A percentile compares a stretch with the other conserved stretches of the same genome.
These are phyloP conservation scores for Endoconidiophora laricicola DNA, from an alignment of 2,329 filamentous ascomycete genomes.

Conservation along the genomic window DNA sequence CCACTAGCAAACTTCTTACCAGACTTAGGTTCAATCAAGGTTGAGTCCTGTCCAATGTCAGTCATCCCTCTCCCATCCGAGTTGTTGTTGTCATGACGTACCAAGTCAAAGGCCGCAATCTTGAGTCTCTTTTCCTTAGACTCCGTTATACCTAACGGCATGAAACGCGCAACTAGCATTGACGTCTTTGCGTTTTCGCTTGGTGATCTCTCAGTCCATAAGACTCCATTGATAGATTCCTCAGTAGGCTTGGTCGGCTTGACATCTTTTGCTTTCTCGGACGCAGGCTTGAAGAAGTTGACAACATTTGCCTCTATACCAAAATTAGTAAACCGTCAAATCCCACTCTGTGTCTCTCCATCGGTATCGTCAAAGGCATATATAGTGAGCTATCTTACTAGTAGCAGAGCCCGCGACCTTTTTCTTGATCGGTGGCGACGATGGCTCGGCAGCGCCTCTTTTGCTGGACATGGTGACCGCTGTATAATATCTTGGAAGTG, in stretches of 20 bases:
- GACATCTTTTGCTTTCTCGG: conserved; percentile 61
- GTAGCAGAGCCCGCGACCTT: conserved; percentile 4
- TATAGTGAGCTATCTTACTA: not conserved
- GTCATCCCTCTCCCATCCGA: not conserved
- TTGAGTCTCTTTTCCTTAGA: conserved; percentile 28
- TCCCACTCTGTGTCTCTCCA: too few species aligned
- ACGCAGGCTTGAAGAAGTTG: conserved; percentile 76
- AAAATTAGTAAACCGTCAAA: too few species aligned
- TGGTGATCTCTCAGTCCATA: conserved; percentile 50
- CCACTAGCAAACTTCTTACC: conserved; percentile 61
- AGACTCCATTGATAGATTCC: not conserved
- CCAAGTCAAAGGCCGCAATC: conserved; percentile 56
- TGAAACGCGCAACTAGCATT: conserved; percentile 60
- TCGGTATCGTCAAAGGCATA: too few species aligned
- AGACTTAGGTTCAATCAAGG: conserved; percentile 62
- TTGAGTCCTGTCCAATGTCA: conserved; percentile 50
- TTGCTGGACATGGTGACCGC: conserved; percentile 4
- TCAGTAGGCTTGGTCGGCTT: not conserved
- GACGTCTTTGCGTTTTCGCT: conserved; percentile 33
- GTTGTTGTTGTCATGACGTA: conserved; percentile 17
- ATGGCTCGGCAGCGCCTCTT: conserved; percentile 1
- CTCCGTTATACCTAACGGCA: conserved; percentile 25
- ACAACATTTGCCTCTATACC: conserved; percentile 48
- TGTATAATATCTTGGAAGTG: too few species aligned
- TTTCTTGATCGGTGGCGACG: conserved; percentile 5